Conservation (phyloP, 2,329 filamentous ascomycete species). For the Ciborinia camelliae region DNA sequence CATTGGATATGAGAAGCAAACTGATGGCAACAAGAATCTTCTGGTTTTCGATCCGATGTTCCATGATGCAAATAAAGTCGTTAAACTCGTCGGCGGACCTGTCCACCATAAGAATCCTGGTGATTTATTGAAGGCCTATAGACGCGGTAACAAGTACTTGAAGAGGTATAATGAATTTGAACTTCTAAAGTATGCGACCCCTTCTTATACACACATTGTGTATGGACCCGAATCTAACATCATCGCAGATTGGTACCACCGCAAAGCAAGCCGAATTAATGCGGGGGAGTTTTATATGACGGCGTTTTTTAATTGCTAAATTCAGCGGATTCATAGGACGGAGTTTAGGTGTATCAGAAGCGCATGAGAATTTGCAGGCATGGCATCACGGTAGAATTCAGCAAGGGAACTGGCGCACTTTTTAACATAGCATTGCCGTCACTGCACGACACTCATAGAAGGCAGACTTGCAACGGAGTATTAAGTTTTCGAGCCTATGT, state of each 20-base stretch:
- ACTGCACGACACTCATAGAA: not conserved
- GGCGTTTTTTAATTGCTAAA: not conserved
- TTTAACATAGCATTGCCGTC: not conserved
- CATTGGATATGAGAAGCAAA: conserved; percentile 72
- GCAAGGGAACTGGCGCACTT: not conserved
- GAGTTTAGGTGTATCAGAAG: conserved; percentile 6
- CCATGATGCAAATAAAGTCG: conserved; percentile 62
- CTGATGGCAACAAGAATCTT: conserved; percentile 62
- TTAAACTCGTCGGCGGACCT: conserved; percentile 51
- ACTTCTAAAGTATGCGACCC: conserved; percentile 54
- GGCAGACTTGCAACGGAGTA: not conserved
- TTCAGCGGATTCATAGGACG: not conserved
- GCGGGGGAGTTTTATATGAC: not conserved
- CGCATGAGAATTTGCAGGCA: not conserved
- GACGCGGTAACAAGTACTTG: conserved; percentile 65
- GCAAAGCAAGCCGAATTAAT: not conserved
- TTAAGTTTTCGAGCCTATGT: not conserved
- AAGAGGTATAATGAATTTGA: conserved; percentile 75
- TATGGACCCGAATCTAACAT: not conserved
- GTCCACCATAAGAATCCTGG: conserved; percentile 48
- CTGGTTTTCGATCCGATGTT: conserved; percentile 89
- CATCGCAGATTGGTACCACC: not conserved
- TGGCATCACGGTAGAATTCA: not conserved
- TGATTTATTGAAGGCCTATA: conserved; percentile 66
- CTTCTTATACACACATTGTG: not conserved